Evolutionary conservation across 1,139 yeast species (phyloP), one percentile per base, ranked within the genome.

Genomic region (Starmera stellimalicola): DNA sequence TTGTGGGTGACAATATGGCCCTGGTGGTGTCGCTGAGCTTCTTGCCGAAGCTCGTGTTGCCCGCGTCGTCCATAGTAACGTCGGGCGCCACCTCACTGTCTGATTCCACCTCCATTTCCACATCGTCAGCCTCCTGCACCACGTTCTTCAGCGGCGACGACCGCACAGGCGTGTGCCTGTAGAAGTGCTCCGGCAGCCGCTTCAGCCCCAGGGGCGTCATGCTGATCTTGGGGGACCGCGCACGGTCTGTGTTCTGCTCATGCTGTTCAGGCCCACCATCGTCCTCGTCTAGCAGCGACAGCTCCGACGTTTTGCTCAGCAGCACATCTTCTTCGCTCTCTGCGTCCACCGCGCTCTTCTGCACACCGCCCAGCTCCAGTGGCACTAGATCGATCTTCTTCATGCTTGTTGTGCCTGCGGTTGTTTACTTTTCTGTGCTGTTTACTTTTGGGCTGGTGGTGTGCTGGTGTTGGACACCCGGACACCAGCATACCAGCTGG

Each of bases 1-100:
- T 37, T 5, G 56, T 52, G 4, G 58, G 58, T 2, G 51, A 47
- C 9, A 49, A 36, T 2, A 49, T 37, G 7, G 38, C 25, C 19
- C 31, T 32, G 12, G 35, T 28, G 3, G 34, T 31, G 5, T 18
- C 15, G 5, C 18, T 15, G 11, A 27, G 7, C 5, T 16, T 18
- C 11, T 28, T 19, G 3, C 31, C 15, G 12, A 26, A 25, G 14
- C 35, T 29, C 14, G 16, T 20, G 16, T 23, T 27, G 16, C 26
- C 28, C 11, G 20, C 30, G 8, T 31, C 39, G 7, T 33, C 36
- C 42, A 39, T 39, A 4, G 17, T 20, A 4, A 37, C 17, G 24
- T 39, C 40, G 14, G 18, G 25, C 7, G 34, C 38, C 5, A 22
- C 25, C 18, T 31, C 29, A 4, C 4, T 8, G 14, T 22, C 18